These are phyloP conservation scores for Monilinia polystroma DNA, from an alignment of 2,329 filamentous ascomycete genomes.

Conservation along the genomic window DNA sequence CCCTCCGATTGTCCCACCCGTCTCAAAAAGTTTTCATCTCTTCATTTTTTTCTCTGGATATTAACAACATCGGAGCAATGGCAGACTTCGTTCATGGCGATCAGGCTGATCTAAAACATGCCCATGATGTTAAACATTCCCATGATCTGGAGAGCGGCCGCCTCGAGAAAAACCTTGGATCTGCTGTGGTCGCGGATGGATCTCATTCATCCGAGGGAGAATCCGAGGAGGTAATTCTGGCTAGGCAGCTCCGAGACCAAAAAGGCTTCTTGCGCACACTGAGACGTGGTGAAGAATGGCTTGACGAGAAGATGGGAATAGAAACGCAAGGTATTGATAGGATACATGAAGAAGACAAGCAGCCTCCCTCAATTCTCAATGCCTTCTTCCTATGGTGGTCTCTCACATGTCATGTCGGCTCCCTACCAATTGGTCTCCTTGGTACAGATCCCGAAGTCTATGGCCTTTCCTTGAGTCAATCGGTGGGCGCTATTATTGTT, in stretches of 20 bases:
- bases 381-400: slow-evolving; percentile 48
- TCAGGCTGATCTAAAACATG: slow-evolving; percentile 31
- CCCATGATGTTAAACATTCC: slow-evolving; percentile 29
- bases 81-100: slow-evolving; percentile 36
- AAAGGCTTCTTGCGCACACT: slow-evolving; percentile 35
- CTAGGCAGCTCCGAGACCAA: slow-evolving; percentile 32
- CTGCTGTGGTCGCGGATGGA: slow-evolving; percentile 16
- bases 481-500: slow-evolving; percentile 44
- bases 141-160: slow-evolving; percentile 33
- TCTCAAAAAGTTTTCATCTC: slow-evolving; percentile 8
- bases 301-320: slow-evolving; percentile 48
- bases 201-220: slow-evolving; percentile 19
- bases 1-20: slow-evolving; percentile 15
- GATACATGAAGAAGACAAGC: slow-evolving; percentile 46
- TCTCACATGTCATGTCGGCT: slow-evolving; percentile 45
- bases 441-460: slow-evolving; percentile 46
- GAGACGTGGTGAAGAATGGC: slow-evolving; percentile 43
- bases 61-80: slow-evolving; percentile 14
- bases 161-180: slow-evolving; percentile 26
- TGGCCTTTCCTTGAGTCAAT: slow-evolving; percentile 47
- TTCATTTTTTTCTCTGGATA: slow-evolving; percentile 2
- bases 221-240: slow-evolving; percentile 30
- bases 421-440: slow-evolving; percentile 45
- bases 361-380: slow-evolving; percentile 44
- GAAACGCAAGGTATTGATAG: slow-evolving; percentile 50